These are phyloP conservation scores for Prosopis cineraria DNA, from an alignment of 306 rosid species.

Conservation along the genomic window DNA sequence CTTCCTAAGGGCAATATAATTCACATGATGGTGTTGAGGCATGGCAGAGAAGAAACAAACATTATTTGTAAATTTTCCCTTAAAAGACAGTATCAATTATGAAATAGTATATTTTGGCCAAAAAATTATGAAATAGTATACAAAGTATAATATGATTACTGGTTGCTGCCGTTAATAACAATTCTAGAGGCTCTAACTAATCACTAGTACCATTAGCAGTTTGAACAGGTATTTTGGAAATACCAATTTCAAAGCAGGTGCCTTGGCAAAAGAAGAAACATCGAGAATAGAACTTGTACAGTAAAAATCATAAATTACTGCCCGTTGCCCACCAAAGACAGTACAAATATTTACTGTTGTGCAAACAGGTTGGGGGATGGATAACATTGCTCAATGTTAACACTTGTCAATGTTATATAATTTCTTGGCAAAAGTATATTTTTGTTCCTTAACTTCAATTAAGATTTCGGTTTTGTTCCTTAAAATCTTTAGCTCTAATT, in stretches of 20 bases:
- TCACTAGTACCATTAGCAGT: background rate
- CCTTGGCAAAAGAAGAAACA: conserved; percentile 4
- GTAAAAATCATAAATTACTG: background rate
- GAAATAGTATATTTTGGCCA: background rate
- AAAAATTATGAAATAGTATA: background rate
- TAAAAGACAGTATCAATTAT: background rate
- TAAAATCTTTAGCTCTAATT: too few relatives aligned
- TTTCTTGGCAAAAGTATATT: background rate
- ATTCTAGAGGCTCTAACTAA: background rate
- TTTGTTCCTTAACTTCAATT: background rate
- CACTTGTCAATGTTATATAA: background rate
- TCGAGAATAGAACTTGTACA: background rate
- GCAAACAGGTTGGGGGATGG: background rate
- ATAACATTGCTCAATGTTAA: background rate
- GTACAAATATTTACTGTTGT: background rate
- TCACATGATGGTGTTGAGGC: background rate
- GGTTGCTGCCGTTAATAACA: background rate
- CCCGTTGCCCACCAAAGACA: background rate
- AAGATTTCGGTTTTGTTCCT: background rate
- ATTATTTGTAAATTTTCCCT: background rate
- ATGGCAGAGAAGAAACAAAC: background rate
- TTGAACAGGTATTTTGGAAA: background rate
- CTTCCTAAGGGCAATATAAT: conserved; percentile 13
- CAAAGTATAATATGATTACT: background rate
- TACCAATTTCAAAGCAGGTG: background rate